Conservation (phyloP, 768 basidiomycete genomes). For the Serendipita vermifera region DNA sequence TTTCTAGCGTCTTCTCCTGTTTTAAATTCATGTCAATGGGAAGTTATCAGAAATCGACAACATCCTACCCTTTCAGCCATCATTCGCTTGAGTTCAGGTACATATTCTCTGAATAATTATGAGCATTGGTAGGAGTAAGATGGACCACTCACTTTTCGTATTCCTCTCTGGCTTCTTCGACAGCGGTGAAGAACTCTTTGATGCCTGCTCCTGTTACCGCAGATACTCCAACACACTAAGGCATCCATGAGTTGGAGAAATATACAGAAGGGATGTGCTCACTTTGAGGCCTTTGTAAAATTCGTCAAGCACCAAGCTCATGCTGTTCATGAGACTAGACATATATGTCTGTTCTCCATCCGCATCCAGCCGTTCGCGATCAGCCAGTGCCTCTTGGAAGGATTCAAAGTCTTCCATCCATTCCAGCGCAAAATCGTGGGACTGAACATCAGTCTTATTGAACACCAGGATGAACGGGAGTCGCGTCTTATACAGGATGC, state of each 20-base stretch:
- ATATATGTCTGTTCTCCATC: slow-evolving; percentile 94
- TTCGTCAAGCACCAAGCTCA: slow-evolving; percentile 95
- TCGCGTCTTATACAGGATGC: slow-evolving; percentile 96
- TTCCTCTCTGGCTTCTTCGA: slow-evolving; percentile 74
- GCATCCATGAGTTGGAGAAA: not conserved
- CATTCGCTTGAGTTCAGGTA: slow-evolving; percentile 74
- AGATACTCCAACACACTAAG: slow-evolving; percentile 85
- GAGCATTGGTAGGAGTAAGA: not conserved
- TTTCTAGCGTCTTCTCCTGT: slow-evolving; percentile 50
- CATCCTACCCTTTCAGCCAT: slow-evolving; percentile 21
- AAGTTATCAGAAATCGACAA: not conserved
- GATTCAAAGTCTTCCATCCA: slow-evolving; percentile 99
- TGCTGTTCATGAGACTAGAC: slow-evolving; percentile 97
- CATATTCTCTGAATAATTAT: slow-evolving; percentile 56
- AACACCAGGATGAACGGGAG: slow-evolving; percentile 95
- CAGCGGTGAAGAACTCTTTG: slow-evolving; percentile 80
- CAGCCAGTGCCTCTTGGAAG: slow-evolving; percentile 79
- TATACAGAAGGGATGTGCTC: slow-evolving; percentile 15
- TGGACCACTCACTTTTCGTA: slow-evolving; percentile 60
- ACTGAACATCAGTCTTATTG: slow-evolving; percentile 91
- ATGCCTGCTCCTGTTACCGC: slow-evolving; percentile 94
- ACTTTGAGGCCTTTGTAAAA: slow-evolving; percentile 96
- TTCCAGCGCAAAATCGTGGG: slow-evolving; percentile 78
- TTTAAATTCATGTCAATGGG: slow-evolving; percentile 27
- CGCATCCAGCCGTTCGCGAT: slow-evolving; percentile 50